Base-by-base conservation (phyloP, 1,284 basidiomycete species). In the Trichosporon sp. region DNA sequence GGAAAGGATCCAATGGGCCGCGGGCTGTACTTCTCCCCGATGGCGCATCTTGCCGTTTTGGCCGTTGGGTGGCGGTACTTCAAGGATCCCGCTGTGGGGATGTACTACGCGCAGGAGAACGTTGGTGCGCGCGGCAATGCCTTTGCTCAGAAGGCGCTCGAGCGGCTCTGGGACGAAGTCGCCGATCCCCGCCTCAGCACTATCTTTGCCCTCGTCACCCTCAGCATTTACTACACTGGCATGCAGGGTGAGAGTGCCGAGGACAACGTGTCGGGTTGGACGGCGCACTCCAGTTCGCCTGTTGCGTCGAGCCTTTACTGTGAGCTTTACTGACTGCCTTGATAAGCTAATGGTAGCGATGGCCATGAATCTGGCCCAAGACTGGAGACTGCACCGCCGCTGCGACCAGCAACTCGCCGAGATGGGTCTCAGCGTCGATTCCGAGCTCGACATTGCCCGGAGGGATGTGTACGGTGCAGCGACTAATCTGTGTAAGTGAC, bases 11-110 rank as follows among this genome's bases (percentile, higher is more conserved):
- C 71, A 0, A 70, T 74, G 67, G 65, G 43, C 8, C 51, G 65
- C 5, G 73, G 73, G 10, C 46, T 51, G 26, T 74, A 75, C 67
- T 76, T 75, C 46, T 75, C 74, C 48, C 76, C 74, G 19, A 69
- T 75, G 56, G 38, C 73, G 14, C 76, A 76, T 66, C 66, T 76
- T 1, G 65, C 69, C 16, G 37, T 73, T 16, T 71, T 76, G 21
- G 74, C 66, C 1, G 70, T 76, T 16, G 76, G 76, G 10, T 76
- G 74, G 74, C 66, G 76, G 31, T 74, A 76, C 64, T 66, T 70
- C 35, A 66, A 56, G 1, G 73, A 75, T 65, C 38, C 65, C 0
- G 51, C 72, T 8, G 19, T 72, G n/a, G n/a, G 46, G 11, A 70
- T 71, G 67, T 75, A 76, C 70, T 73, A 74, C 61, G 63, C 70